Conservation (phyloP, 176 grass and related monocot genomes). For the Carex pumila region DNA sequence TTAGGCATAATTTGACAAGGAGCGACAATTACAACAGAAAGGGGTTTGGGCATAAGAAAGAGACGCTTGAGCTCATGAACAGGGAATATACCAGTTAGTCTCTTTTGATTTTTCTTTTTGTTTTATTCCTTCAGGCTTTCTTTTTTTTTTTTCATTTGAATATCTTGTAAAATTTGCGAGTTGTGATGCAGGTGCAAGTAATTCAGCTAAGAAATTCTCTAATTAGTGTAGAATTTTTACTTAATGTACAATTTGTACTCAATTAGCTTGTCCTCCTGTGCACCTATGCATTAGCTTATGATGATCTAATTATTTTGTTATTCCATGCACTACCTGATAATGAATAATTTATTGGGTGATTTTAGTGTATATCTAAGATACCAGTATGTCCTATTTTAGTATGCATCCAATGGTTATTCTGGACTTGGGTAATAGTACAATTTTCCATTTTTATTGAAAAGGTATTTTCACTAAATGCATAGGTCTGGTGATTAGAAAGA, state of each 20-base stretch:
- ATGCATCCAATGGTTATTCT: not conserved
- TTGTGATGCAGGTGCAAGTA: not conserved
- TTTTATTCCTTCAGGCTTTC: not conserved
- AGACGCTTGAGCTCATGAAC: conserved; percentile 92
- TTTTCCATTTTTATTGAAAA: not conserved
- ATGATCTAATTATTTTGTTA: not conserved
- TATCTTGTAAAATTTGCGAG: not conserved
- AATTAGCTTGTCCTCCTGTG: not conserved
- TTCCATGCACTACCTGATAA: not conserved
- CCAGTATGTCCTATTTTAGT: not conserved
- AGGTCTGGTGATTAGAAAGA: not conserved
- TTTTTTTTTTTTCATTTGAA: not conserved
- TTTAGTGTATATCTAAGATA: not conserved
- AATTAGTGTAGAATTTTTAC: not conserved
- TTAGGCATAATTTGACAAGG: conserved; percentile 92
- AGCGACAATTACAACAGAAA: conserved; percentile 96
- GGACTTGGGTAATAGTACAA: not conserved
- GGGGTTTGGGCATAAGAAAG: conserved; percentile 93
- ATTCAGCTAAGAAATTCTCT: not conserved
- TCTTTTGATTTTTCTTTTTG: not conserved
- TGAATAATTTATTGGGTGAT: not conserved
- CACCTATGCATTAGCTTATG: not conserved
- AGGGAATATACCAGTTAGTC: conserved; percentile 83
- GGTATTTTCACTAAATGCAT: not conserved
- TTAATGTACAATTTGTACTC: not conserved